Conservation (phyloP, 2,329 filamentous ascomycete species). For the Cladosporium sp. region DNA sequence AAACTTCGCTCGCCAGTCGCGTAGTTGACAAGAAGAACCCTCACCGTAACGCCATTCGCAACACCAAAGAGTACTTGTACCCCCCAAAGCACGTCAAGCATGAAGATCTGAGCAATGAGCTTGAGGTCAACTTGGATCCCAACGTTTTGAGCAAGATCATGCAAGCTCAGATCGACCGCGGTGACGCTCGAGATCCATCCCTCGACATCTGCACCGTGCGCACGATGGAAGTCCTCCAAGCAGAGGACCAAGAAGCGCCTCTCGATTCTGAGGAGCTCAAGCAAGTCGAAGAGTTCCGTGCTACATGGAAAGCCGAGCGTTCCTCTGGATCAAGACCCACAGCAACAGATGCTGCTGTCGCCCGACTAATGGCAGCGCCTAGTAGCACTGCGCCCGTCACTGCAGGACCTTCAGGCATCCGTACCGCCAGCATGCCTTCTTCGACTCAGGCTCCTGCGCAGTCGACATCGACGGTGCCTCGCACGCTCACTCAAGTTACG, state of each 20-base stretch:
- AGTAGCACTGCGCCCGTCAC: conserved; percentile 4
- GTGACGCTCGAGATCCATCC: conserved; percentile 62
- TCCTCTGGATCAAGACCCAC: neutral
- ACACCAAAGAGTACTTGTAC: conserved; percentile 57
- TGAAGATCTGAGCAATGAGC: conserved; percentile 50
- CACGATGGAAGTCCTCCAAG: conserved; percentile 40
- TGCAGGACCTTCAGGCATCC: neutral
- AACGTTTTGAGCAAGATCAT: conserved; percentile 64
- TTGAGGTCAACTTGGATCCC: conserved; percentile 57
- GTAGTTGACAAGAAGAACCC: conserved; percentile 84
- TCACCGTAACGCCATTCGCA: conserved; percentile 63
- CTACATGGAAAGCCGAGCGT: neutral
- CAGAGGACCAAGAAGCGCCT: conserved; percentile 35
- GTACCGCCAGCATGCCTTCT: neutral
- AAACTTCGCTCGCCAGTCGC: conserved; percentile 74
- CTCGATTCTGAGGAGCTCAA: conserved; percentile 36
- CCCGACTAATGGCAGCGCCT: neutral
- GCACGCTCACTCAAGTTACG: neutral
- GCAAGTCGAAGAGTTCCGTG: conserved; percentile 29
- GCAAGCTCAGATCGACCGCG: conserved; percentile 55
- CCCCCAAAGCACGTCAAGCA: conserved; percentile 56
- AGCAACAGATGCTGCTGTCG: neutral
- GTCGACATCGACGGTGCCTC: neutral
- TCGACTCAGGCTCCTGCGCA: neutral
- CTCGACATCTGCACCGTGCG: conserved; percentile 35